phyloP scores from a whole-genome alignment of 2,329 filamentous ascomycete species.

The Trichoderma sp. region DNA sequence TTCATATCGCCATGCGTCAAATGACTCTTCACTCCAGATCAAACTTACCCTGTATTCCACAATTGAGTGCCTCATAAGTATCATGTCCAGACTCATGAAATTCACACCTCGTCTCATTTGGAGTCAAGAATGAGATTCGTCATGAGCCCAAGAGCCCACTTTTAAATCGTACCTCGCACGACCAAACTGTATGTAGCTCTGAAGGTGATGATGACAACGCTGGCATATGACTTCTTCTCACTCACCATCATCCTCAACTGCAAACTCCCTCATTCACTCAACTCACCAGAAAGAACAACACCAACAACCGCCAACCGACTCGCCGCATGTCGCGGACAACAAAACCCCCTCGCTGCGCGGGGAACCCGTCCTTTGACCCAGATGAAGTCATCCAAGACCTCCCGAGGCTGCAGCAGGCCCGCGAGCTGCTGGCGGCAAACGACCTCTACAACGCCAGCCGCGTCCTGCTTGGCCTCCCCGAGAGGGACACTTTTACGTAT shows the following conservation, averaged over 20 bases:
- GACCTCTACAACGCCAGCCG: constrained; percentile 51
- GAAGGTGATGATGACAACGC: not conserved
- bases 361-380: constrained; percentile 49
- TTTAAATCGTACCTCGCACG: not conserved
- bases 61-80: not conserved
- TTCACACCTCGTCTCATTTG: not conserved
- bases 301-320: not conserved
- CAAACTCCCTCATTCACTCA: not conserved
- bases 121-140: not conserved
- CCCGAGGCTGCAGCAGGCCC: constrained; percentile 43
- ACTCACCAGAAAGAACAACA: not conserved
- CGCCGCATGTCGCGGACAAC: constrained; percentile 36
- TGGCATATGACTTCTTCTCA: not conserved
- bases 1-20: not conserved
- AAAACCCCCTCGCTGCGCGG: constrained; percentile 47
- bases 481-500: constrained; percentile 52
- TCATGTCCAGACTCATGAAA: no score
- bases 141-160: not conserved
- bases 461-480: constrained; percentile 49
- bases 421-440: constrained; percentile 46
- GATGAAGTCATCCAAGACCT: constrained; percentile 45
- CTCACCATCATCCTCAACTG: not conserved
- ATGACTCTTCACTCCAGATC: not conserved
- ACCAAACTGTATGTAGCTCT: not conserved
- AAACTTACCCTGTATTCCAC: not conserved